Evolutionary conservation across 2,329 filamentous ascomycete species (phyloP), one percentile per base, ranked within the genome.

Genomic region (Cercospora janseana): DNA sequence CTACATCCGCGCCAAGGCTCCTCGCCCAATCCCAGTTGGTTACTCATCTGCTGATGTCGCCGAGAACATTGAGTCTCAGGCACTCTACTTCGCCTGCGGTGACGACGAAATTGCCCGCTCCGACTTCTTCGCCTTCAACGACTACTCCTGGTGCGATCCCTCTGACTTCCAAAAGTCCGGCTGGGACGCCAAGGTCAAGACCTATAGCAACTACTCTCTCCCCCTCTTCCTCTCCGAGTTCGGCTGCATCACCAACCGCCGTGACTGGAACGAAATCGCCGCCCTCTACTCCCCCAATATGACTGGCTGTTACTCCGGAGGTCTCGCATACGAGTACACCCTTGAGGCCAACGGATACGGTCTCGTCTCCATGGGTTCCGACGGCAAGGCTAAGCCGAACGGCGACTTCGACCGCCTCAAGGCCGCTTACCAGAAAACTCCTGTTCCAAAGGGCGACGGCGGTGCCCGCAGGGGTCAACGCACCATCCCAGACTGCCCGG

Each of bases 151-250:
- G 85, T 92, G 87, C 71, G 83, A 80, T 63, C 78, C 85, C 52
- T 83, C 82, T 43, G 75, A 79, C 63, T 90, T 87, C 73, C 68
- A 71, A 37, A 75, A 72, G 44, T 86, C 90, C 27, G 89, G 88
- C 61, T 96, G 90, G 89, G 80, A 89, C 69, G 70, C 84, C 65
- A 95, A 95, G 79, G 89, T 95, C 54, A 78, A 87, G 76, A 89
- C 86, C 73, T 95, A 93, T 72, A 84, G 80, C 55, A 82, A 87
- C 69, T 95, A 95, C 69, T 87, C 88, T 61, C 75, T 95, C 38
- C 88, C 90, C 46, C 85, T 95, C 66, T 96, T 95, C 81, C 79
- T 97, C 44, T 95, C 90, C 42, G 92, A 97, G 71, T 97, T 87
- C 66, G 92, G 92, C 57, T 97, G 92, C 77, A 85, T 81, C 72